Percentiles rank a stretch among this genome's conserved stretches.
Conservation (phyloP, 306 rosid genomes). For the Mimosa bimucronata region DNA sequence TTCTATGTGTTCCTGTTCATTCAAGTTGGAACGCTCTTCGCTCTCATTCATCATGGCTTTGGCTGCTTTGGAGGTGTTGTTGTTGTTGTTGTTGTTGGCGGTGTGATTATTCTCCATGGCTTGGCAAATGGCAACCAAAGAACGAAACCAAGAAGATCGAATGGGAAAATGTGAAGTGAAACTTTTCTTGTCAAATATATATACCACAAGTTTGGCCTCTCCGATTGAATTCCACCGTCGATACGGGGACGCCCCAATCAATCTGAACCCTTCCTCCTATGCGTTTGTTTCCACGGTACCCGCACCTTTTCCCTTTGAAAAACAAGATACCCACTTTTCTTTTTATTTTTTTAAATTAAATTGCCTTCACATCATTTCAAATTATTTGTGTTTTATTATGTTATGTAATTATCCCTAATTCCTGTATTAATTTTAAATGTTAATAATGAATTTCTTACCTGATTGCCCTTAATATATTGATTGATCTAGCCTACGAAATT, state of each 20-base stretch:
- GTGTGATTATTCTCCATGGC: constrained; percentile 44
- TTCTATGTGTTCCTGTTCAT: constrained; percentile 11
- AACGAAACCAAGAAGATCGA: neutral
- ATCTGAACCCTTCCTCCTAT: neutral
- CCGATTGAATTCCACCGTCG: neutral
- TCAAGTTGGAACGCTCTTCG: constrained; percentile 44
- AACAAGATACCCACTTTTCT: neutral
- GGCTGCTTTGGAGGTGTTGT: no score
- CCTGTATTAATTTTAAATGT: no score
- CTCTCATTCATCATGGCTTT: neutral
- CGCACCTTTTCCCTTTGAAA: neutral
- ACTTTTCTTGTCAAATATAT: no score
- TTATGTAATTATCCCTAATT: no score
- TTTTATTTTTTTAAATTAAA: no score
- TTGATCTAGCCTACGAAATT: no score
- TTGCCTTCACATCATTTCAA: no score
- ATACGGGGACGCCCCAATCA: neutral
- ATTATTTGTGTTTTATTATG: no score
- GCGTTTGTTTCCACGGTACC: neutral
- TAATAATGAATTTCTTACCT: no score
- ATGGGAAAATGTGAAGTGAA: neutral
- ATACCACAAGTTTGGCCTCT: neutral
- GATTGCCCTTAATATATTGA: no score
- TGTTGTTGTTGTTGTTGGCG: constrained; percentile 17
- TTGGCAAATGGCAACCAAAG: neutral